A percentile compares a stretch with the other conserved stretches of the same genome.
phyloP scores from a whole-genome alignment of 805 yeast genomes.

The Suhomyces sp. region DNA sequence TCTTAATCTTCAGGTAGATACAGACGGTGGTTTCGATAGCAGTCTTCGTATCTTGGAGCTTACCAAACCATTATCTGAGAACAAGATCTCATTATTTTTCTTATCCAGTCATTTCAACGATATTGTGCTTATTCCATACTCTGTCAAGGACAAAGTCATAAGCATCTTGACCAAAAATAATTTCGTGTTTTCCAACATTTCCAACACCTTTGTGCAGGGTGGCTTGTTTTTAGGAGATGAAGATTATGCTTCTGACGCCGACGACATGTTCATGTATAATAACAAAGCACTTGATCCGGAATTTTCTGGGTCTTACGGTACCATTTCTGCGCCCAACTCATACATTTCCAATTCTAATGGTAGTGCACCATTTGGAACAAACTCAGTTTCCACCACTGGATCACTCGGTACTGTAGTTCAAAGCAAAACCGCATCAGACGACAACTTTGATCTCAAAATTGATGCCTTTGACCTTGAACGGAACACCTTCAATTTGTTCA shows the following conservation, averaged over 20 bases:
- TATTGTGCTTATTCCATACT: conserved; percentile 56
- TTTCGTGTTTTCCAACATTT: conserved; percentile 32
- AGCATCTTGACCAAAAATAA: conserved; percentile 42
- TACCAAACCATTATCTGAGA: conserved; percentile 57
- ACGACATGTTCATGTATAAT: no score
- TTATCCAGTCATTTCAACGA: conserved; percentile 64
- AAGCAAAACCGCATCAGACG: no score
- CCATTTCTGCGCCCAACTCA: background rate
- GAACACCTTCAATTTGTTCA: conserved; percentile 36
- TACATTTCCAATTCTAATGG: no score
- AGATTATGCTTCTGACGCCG: no score
- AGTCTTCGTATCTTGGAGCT: conserved; percentile 52
- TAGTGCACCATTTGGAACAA: no score
- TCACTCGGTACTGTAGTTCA: background rate
- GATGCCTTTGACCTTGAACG: conserved; percentile 29
- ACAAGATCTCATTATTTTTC: conserved; percentile 59
- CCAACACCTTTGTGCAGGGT: background rate
- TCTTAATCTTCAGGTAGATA: conserved; percentile 56
- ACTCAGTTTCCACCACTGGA: no score
- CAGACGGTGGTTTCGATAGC: conserved; percentile 57
- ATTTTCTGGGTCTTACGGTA: conserved; percentile 3
- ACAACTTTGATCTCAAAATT: no score
- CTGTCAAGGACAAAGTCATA: conserved; percentile 44
- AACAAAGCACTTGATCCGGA: background rate
- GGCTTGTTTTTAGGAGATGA: no score